These are phyloP conservation scores for Alternaria sp. DNA, from an alignment of 2,329 filamentous ascomycete genomes.

Conservation along the genomic window DNA sequence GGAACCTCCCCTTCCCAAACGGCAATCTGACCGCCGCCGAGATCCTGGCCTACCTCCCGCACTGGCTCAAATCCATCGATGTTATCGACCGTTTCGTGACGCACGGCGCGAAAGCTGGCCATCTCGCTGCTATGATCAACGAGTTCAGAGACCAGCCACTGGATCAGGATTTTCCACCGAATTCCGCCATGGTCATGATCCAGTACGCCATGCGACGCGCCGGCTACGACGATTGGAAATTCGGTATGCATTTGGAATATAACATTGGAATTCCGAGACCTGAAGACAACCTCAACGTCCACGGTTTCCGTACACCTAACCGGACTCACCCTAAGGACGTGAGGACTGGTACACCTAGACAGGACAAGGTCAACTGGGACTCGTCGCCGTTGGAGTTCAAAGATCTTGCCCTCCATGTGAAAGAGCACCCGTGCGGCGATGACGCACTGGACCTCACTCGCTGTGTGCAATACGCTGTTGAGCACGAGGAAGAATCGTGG, in stretches of 20 bases:
- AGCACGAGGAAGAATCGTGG: conserved; percentile 31
- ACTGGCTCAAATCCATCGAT: conserved; percentile 33
- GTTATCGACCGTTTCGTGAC: conserved; percentile 31
- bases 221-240: conserved; percentile 18
- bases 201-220: conserved; percentile 28
- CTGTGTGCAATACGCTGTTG: conserved; percentile 28
- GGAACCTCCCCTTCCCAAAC: conserved; percentile 29
- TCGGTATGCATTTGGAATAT: conserved; percentile 13
- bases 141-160: conserved; percentile 14
- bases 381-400: conserved; percentile 26
- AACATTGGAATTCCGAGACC: conserved; percentile 2
- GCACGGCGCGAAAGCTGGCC: conserved; percentile 22
- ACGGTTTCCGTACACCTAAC: conserved; percentile 26
- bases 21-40: conserved; percentile 37
- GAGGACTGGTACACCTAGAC: neutral
- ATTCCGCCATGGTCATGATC: conserved; percentile 30
- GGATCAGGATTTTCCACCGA: conserved; percentile 1
- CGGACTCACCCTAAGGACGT: conserved; percentile 18
- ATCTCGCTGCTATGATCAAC: conserved; percentile 23
- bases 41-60: conserved; percentile 32
- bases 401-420: conserved; percentile 29
- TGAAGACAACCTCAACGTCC: conserved; percentile 21
- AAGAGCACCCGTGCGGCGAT: conserved; percentile 25
- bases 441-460: conserved; percentile 40
- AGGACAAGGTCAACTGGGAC: conserved; percentile 8